Evolutionary conservation across 140 eudicot species (phyloP).

Genomic region (Bidens hawaiensis): DNA sequence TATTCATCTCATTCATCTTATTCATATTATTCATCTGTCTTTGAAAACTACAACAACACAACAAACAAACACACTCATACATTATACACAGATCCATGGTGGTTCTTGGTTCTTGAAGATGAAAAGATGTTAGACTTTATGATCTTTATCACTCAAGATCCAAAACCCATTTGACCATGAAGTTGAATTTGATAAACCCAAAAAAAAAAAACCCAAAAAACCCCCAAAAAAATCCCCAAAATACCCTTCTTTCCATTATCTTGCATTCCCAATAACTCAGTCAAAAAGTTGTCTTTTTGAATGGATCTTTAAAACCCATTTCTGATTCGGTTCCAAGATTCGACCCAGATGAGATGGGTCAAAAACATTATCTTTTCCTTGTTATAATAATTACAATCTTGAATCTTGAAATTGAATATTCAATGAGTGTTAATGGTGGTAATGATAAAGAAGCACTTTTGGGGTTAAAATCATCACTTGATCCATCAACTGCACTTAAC

Average conservation of each 20-base stretch:
- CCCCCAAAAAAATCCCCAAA: too few relatives aligned
- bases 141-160: not conserved
- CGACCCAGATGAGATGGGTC: slow-evolving; percentile 21
- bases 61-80: slow-evolving; percentile 11
- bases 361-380: slow-evolving; percentile 9
- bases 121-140: slow-evolving; percentile 6
- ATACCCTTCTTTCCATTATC: not conserved
- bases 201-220: too few relatives aligned
- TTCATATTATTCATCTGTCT: too few relatives aligned
- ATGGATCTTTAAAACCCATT: slow-evolving; percentile 6
- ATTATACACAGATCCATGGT: slow-evolving; percentile 21
- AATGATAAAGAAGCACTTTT: slow-evolving; percentile 58
- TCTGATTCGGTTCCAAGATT: not conserved
- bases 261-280: slow-evolving; percentile 24
- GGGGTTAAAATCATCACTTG: slow-evolving; percentile 43
- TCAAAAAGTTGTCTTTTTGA: slow-evolving; percentile 5
- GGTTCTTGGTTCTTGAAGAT: slow-evolving; percentile 6
- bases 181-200: slow-evolving; percentile 17
- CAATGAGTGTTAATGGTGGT: slow-evolving; percentile 17
- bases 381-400: not conserved
- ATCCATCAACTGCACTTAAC: slow-evolving; percentile 52
- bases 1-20: too few relatives aligned
- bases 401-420: slow-evolving; percentile 6
- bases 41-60: slow-evolving; percentile 15
- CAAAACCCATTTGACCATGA: slow-evolving; percentile 19